Evolutionary conservation across 2,329 filamentous ascomycete genomes (phyloP), one percentile per base, ranked within the genome.

Genomic region (Penicillium corylophilum): DNA sequence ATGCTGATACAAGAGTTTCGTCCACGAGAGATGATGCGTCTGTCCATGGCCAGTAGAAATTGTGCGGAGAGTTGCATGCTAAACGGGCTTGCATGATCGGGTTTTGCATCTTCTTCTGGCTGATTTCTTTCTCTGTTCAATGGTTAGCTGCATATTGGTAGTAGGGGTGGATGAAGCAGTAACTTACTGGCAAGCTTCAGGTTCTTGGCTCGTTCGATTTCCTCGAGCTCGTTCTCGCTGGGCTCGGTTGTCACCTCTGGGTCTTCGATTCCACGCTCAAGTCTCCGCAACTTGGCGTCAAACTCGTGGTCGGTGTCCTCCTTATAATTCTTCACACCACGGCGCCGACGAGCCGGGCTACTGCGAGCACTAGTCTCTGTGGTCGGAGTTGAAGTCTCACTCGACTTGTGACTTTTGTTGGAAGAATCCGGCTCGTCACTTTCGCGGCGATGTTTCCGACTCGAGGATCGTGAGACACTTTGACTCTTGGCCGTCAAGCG

Each of bases 41-140:
- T 5, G 82, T 79, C 82, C 93, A 97, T 0, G 94, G 93, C 67
- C 91, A 95, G 73, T 95, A 97, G 70, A 99, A 97, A 67, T 96
- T 95, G 72, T 96, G 92, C 0, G 94, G 94, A 0, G 86, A 90
- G 70, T 99, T 96, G 72, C 94, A 97, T 10, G 90, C 90, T 0
- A 96, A 81, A 0, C 94, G 88, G 3, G 96, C 83, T 68, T 99
- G 94, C 79, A 96, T 90, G 18, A 97, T 75, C 0, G 91, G 89
- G 60, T 99, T 99, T 42, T 94, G 92, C 1, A 97, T 79, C 65
- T 95, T 96, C 76, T 97, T 97, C 39, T 84, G 83, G 3, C 85
- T 79, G n/a, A 97, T 89, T 69, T 96, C 90, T 48, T 89, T 87
- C 69, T 93, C 85, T 85, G 64, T 54, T 12, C 16, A 13, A 0